These are phyloP conservation scores for Trichoderma sp. DNA, from an alignment of 2,329 filamentous ascomycete genomes.

Conservation along the genomic window DNA sequence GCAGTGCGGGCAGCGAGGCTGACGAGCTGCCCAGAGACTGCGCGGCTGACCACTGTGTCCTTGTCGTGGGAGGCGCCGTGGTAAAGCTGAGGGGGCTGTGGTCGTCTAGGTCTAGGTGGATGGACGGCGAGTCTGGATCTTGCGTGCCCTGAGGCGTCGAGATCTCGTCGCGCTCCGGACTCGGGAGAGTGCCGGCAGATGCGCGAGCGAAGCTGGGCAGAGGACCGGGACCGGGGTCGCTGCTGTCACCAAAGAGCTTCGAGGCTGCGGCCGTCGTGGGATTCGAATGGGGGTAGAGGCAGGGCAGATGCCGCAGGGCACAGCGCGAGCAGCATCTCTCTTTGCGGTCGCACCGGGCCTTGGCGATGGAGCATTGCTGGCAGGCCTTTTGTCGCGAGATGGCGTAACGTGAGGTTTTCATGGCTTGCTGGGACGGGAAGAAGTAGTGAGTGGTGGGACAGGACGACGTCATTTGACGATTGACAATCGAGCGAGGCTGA, in stretches of 20 bases:
- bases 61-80: background rate
- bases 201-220: slow-evolving; percentile 3
- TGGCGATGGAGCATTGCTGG: slow-evolving; percentile 18
- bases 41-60: background rate
- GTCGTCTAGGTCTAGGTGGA: background rate
- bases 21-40: background rate
- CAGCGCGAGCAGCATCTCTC: slow-evolving; percentile 17
- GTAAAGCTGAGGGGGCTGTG: slow-evolving; percentile 8
- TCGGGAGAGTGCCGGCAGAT: slow-evolving; percentile 1
- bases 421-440: background rate
- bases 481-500: too few relatives aligned
- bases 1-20: background rate
- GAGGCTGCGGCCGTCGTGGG: background rate
- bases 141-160: background rate
- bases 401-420: slow-evolving; percentile 15
- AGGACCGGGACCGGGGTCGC: background rate
- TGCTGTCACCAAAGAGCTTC: background rate
- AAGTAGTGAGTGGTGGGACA: background rate
- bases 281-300: slow-evolving; percentile 5
- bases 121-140: slow-evolving; percentile 7
- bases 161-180: slow-evolving; percentile 17
- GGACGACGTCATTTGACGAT: background rate
- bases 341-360: slow-evolving; percentile 19
- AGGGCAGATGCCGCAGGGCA: background rate
- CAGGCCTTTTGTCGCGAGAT: slow-evolving; percentile 22